These are phyloP conservation scores for Fistulifera pelliculosa DNA, from an alignment of 108 stramenopile genomes.

Conservation along the genomic window DNA sequence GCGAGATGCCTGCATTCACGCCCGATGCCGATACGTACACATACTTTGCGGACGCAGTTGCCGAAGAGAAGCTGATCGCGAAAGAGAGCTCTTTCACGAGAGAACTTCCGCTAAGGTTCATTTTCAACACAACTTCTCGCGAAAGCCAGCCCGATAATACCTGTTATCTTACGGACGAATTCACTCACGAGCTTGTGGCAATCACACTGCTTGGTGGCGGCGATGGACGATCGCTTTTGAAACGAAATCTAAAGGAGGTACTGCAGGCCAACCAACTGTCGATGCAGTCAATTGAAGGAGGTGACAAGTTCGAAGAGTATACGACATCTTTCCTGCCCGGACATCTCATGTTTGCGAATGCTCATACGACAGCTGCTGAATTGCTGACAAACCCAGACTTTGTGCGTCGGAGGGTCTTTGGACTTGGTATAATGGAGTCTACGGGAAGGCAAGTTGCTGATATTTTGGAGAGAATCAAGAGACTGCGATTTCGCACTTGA, in stretches of 20 bases:
- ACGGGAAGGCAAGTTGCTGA: constrained; percentile 75
- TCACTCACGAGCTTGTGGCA: constrained; percentile 35
- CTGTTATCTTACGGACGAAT: constrained; percentile 11
- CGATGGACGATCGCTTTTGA: constrained; percentile 20
- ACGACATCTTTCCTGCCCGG: constrained; percentile 56
- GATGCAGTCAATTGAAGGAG: constrained; percentile 30
- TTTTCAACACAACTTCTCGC: background rate
- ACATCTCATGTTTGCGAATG: constrained; percentile 64
- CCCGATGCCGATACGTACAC: constrained; percentile 63
- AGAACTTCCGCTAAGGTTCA: constrained; percentile 21
- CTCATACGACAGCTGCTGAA: constrained; percentile 44
- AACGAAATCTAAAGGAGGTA: constrained; percentile 22
- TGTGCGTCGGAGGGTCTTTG: constrained; percentile 55
- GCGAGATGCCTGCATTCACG: constrained; percentile 52
- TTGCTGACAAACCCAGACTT: constrained; percentile 49
- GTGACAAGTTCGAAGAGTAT: constrained; percentile 74
- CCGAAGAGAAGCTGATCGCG: constrained; percentile 34
- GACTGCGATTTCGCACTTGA: constrained; percentile 63
- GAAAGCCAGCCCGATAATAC: background rate
- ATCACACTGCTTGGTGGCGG: constrained; percentile 31
- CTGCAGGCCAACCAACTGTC: constrained; percentile 29
- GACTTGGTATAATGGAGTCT: constrained; percentile 68
- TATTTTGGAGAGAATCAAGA: constrained; percentile 66
- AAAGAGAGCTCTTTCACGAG: background rate
- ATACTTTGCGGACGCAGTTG: constrained; percentile 42